Conservation (phyloP, 768 basidiomycete genomes). For the Paxillus involutus region DNA sequence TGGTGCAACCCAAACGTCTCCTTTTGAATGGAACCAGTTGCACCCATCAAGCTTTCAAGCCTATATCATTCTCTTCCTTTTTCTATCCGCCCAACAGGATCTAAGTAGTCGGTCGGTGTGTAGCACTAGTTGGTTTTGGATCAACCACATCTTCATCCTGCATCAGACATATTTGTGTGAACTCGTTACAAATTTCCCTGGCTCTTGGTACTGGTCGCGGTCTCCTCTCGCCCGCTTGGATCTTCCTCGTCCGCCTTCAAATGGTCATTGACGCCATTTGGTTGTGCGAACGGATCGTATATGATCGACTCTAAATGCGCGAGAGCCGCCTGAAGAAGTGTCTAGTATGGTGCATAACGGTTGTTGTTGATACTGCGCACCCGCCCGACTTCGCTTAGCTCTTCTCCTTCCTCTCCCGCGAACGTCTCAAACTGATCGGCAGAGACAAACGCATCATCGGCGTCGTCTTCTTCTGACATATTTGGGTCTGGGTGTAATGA, state of each 20-base stretch:
- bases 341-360: slow-evolving; percentile 88
- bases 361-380: slow-evolving; percentile 82
- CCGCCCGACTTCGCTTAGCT: slow-evolving; percentile 87
- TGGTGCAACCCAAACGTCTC: slow-evolving; percentile 6
- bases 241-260: slow-evolving; percentile 14
- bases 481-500: slow-evolving; percentile 77
- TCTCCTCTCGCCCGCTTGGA: slow-evolving; percentile 13
- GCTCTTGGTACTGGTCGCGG: background rate
- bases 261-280: slow-evolving; percentile 15
- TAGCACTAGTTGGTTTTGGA: too few species aligned
- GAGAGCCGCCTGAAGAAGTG: slow-evolving; percentile 66
- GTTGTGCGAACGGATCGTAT: slow-evolving; percentile 42
- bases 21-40: slow-evolving; percentile 26
- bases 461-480: slow-evolving; percentile 42
- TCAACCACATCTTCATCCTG: background rate
- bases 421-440: slow-evolving; percentile 49
- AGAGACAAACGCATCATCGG: slow-evolving; percentile 58
- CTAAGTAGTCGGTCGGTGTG: too few species aligned
- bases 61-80: slow-evolving; percentile 24
- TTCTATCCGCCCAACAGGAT: slow-evolving; percentile 19
- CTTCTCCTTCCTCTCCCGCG: slow-evolving; percentile 56
- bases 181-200: background rate
- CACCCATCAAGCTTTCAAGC: slow-evolving; percentile 13
- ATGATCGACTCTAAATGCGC: slow-evolving; percentile 84
- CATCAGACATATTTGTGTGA: background rate